A percentile compares a stretch with the other conserved stretches of the same genome.
Conservation (phyloP, 805 yeast genomes). For the Hanseniaspora vineae region DNA sequence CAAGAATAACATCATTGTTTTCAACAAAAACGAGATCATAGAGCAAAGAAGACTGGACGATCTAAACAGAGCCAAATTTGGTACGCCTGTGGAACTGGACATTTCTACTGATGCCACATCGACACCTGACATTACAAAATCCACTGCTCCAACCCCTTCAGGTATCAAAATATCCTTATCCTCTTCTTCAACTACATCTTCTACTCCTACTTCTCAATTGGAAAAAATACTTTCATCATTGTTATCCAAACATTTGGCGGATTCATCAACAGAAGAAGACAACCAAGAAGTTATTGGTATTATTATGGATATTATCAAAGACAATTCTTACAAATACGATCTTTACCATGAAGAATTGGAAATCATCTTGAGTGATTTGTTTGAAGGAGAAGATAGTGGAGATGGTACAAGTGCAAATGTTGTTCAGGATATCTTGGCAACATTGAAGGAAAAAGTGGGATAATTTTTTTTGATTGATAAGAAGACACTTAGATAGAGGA, state of each 20-base stretch:
- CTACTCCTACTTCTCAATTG: constrained; percentile 15
- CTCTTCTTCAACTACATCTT: constrained; percentile 1
- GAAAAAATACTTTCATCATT: constrained; percentile 4
- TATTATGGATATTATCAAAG: neutral
- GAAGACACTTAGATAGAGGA: too few relatives aligned
- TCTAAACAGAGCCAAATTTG: neutral
- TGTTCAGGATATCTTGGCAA: neutral
- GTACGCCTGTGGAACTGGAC: neutral
- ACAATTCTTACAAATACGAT: neutral
- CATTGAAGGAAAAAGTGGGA: too few relatives aligned
- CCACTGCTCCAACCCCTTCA: neutral
- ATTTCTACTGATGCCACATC: neutral
- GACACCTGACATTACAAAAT: neutral
- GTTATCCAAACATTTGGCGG: neutral
- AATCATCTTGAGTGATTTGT: neutral
- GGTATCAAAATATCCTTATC: neutral
- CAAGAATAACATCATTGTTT: neutral
- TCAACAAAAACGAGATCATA: neutral
- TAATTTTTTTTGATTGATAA: too few relatives aligned
- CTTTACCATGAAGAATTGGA: neutral
- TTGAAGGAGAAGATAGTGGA: neutral
- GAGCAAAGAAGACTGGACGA: neutral
- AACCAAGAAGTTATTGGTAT: constrained; percentile 1
- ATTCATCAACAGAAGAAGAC: constrained; percentile 8
- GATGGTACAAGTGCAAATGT: neutral